Evolutionary conservation across 2,329 filamentous ascomycete species (phyloP).

Genomic region (Nannizziopsis arthrosporioides): DNA sequence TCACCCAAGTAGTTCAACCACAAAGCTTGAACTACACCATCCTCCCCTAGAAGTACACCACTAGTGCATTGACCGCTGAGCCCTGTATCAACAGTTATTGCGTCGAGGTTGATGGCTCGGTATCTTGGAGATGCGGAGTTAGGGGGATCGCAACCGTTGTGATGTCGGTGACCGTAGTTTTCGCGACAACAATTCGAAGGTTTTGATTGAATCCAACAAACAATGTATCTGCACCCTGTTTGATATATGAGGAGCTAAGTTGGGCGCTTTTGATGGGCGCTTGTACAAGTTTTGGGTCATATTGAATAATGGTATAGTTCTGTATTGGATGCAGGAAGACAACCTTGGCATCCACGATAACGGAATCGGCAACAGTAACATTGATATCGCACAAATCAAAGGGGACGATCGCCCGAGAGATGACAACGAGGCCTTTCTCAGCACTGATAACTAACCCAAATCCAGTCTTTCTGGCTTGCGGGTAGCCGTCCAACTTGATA

Average conservation of each 20-base stretch:
- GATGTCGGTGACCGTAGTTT: conserved; percentile 92
- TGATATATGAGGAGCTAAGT: conserved; percentile 68
- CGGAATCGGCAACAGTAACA: conserved; percentile 90
- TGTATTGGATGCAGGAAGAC: conserved; percentile 93
- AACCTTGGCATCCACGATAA: conserved; percentile 87
- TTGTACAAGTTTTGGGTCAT: conserved; percentile 85
- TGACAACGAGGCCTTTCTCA: conserved; percentile 85
- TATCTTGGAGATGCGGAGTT: conserved; percentile 87
- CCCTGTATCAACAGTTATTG: conserved; percentile 90
- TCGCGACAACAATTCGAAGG: conserved; percentile 80
- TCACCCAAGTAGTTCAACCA: conserved; percentile 97
- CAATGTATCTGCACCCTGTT: conserved; percentile 85
- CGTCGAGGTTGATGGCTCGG: conserved; percentile 87
- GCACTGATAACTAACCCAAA: conserved; percentile 97
- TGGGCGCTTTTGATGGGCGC: conserved; percentile 84
- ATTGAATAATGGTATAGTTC: conserved; percentile 92
- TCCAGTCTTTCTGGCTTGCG: conserved; percentile 83
- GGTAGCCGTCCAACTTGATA: conserved; percentile 94
- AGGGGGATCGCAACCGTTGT: conserved; percentile 94
- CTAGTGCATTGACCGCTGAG: conserved; percentile 85
- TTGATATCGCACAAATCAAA: conserved; percentile 96
- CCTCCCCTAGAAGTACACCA: conserved; percentile 77
- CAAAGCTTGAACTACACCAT: conserved; percentile 85
- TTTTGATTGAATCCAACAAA: conserved; percentile 99
- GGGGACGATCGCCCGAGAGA: conserved; percentile 86